These are phyloP conservation scores for Scedosporium apiospermum DNA, from an alignment of 2,329 filamentous ascomycete genomes.

Conservation along the genomic window DNA sequence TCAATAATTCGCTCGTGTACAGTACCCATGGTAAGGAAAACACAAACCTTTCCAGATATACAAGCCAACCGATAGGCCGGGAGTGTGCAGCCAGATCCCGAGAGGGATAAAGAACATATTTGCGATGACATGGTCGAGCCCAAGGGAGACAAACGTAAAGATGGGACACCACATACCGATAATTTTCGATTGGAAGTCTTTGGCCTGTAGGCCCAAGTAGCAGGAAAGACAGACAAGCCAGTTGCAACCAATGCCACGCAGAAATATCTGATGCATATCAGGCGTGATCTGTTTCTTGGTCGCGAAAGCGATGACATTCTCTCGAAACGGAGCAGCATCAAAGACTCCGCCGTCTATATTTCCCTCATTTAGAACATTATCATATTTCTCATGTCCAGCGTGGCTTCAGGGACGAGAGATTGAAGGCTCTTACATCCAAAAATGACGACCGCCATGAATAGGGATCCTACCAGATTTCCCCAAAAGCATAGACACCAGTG, in stretches of 20 bases:
- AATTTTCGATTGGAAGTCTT: slow-evolving; percentile 42
- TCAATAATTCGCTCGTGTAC: neutral
- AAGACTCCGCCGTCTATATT: slow-evolving; percentile 30
- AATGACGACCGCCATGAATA: slow-evolving; percentile 36
- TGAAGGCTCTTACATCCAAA: slow-evolving; percentile 21
- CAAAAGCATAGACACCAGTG: slow-evolving; percentile 33
- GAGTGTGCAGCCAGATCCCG: slow-evolving; percentile 37
- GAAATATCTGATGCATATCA: slow-evolving; percentile 40
- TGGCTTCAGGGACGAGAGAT: neutral
- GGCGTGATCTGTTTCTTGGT: slow-evolving; percentile 39
- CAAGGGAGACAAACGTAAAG: slow-evolving; percentile 42
- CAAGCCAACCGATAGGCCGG: slow-evolving; percentile 32
- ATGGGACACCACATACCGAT: slow-evolving; percentile 47
- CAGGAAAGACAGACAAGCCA: slow-evolving; percentile 48
- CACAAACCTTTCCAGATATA: slow-evolving; percentile 44
- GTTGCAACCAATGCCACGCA: slow-evolving; percentile 45
- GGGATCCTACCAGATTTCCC: slow-evolving; percentile 34
- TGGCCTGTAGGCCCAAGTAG: slow-evolving; percentile 35
- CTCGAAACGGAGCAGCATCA: slow-evolving; percentile 30
- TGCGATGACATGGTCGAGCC: slow-evolving; percentile 46
- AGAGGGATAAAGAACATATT: slow-evolving; percentile 47
- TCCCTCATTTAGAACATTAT: slow-evolving; percentile 12
- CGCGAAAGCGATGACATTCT: slow-evolving; percentile 33
- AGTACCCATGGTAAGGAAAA: neutral
- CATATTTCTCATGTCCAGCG: neutral